phyloP scores from a whole-genome alignment of 208 protist genomes.

The Leishmania tarentolae region DNA sequence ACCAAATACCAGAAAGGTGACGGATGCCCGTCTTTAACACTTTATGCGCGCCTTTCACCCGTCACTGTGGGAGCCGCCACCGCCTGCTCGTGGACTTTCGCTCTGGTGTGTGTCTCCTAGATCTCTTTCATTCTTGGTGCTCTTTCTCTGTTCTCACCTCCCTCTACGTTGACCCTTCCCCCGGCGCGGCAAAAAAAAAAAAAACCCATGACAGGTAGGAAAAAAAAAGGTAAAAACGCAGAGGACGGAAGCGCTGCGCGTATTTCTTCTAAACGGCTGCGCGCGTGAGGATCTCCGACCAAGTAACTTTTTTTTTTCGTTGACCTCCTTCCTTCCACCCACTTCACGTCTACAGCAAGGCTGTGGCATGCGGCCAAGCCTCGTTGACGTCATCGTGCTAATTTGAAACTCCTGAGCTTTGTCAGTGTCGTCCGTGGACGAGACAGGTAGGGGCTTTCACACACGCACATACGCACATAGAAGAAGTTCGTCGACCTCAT shows the following conservation, averaged over 20 bases:
- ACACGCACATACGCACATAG: not conserved
- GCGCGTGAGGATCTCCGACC: not conserved
- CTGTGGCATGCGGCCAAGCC: no score
- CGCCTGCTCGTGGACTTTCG: not conserved
- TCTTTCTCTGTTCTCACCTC: not conserved
- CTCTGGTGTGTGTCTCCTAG: not conserved
- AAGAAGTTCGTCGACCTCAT: not conserved
- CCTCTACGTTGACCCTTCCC: not conserved
- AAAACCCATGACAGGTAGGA: not conserved
- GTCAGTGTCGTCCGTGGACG: not conserved
- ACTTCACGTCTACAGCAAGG: not conserved
- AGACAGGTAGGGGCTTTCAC: not conserved
- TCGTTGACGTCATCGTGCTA: not conserved
- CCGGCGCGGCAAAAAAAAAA: not conserved
- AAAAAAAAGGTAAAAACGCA: not conserved
- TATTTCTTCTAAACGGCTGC: slow-evolving; percentile 1
- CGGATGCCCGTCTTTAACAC: not conserved
- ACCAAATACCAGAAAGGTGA: not conserved
- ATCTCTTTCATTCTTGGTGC: not conserved
- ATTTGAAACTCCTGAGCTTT: not conserved
- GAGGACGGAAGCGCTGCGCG: not conserved
- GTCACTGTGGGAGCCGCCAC: not conserved
- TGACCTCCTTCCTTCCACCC: not conserved
- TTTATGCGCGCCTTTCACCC: not conserved
- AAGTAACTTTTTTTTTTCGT: not conserved